These are phyloP conservation scores for Backusella sp. DNA, from an alignment of 192 early-diverging fungal species.

Conservation along the genomic window DNA sequence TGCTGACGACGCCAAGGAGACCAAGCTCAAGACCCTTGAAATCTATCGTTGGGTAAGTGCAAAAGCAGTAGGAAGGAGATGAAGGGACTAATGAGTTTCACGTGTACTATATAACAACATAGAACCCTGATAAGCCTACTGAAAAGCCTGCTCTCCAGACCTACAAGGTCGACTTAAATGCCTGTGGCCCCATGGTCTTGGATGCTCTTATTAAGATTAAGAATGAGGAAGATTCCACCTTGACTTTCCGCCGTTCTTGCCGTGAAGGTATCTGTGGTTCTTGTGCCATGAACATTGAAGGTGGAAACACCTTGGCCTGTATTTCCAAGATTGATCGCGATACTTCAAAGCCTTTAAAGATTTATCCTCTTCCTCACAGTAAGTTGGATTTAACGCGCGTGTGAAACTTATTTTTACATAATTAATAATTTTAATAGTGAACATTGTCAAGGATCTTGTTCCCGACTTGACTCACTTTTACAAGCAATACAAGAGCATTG, in stretches of 20 bases:
- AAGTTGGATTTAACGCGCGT: slow-evolving; percentile 21
- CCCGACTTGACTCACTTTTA: slow-evolving; percentile 97
- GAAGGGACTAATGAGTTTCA: neutral
- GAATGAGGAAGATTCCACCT: slow-evolving; percentile 91
- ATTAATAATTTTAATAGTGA: slow-evolving; percentile 56
- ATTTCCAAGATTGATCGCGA: slow-evolving; percentile 82
- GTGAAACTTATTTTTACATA: neutral
- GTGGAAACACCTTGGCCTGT: slow-evolving; percentile 93
- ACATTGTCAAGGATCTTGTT: slow-evolving; percentile 96
- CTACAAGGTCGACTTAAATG: slow-evolving; percentile 90
- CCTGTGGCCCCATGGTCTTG: slow-evolving; percentile 94
- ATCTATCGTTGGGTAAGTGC: slow-evolving; percentile 92
- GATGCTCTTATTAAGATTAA: slow-evolving; percentile 97
- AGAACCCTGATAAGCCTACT: slow-evolving; percentile 87
- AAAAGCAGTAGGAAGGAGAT: neutral
- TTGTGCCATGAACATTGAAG: slow-evolving; percentile 99
- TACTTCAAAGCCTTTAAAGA: slow-evolving; percentile 66
- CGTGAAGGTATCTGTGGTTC: slow-evolving; percentile 98
- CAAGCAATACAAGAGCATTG: slow-evolving; percentile 96
- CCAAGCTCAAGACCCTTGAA: slow-evolving; percentile 82
- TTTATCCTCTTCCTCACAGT: slow-evolving; percentile 97
- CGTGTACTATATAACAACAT: neutral
- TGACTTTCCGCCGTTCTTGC: slow-evolving; percentile 95
- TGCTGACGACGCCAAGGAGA: slow-evolving; percentile 48
- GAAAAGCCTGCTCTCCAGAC: slow-evolving; percentile 86